Percentiles rank a stretch among this genome's conserved stretches.
phyloP scores from a whole-genome alignment of 2,329 filamentous ascomycete species.

The Graphilbum fragrans region DNA sequence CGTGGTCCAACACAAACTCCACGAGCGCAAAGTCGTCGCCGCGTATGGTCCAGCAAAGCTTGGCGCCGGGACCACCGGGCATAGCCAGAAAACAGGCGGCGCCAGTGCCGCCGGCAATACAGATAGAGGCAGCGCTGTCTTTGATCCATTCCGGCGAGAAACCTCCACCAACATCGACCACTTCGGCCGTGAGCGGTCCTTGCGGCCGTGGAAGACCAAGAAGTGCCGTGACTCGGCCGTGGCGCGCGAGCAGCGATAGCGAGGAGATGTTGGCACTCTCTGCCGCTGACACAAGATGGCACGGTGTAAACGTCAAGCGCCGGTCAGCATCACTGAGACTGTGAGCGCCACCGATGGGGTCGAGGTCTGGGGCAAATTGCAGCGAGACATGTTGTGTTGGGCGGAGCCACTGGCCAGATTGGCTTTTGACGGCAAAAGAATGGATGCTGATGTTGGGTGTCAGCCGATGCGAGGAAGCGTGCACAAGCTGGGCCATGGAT shows the following conservation, averaged over 20 bases:
- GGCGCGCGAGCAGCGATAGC: slow-evolving; percentile 6
- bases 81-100: neutral
- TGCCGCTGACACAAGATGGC: neutral
- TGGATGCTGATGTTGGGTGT: neutral
- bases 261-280: neutral
- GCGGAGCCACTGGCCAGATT: slow-evolving; percentile 1
- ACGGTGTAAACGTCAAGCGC: slow-evolving; percentile 10
- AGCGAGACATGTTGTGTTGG: slow-evolving; percentile 10
- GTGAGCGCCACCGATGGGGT: slow-evolving; percentile 8
- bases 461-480: neutral
- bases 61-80: neutral
- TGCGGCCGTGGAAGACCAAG: slow-evolving; percentile 10
- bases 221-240: slow-evolving; percentile 11
- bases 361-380: slow-evolving; percentile 11
- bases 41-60: slow-evolving; percentile 5
- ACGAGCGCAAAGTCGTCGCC: slow-evolving; percentile 10
- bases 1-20: slow-evolving; percentile 6
- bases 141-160: neutral
- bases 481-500: too few species aligned
- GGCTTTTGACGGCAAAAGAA: neutral
- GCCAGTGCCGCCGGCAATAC: slow-evolving; percentile 2
- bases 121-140: neutral
- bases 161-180: slow-evolving; percentile 9
- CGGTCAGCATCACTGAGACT: slow-evolving; percentile 8
- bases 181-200: slow-evolving; percentile 5